A percentile compares a stretch with the other conserved stretches of the same genome.
Conservation (phyloP, 306 rosid genomes). For the Delonix regia region DNA sequence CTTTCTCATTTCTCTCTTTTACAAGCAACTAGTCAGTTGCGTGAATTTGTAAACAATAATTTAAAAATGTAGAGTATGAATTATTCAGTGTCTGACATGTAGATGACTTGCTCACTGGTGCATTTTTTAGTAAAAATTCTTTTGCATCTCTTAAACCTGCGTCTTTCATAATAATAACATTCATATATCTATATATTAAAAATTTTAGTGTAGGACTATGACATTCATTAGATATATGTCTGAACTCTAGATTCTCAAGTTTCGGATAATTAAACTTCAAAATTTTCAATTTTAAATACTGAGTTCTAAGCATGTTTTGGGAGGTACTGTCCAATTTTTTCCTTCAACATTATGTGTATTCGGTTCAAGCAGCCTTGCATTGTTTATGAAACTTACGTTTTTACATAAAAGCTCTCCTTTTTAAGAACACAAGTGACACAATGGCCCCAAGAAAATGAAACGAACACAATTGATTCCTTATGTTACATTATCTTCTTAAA, state of each 20-base stretch:
- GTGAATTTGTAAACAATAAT: not conserved
- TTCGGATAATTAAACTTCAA: not conserved
- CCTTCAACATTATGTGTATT: not conserved
- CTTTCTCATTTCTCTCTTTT: not conserved
- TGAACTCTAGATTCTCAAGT: not conserved
- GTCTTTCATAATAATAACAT: not conserved
- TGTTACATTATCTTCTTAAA: constrained; percentile 36
- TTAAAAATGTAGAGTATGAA: not conserved
- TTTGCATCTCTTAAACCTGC: not conserved
- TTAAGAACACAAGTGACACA: constrained; percentile 2
- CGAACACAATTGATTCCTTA: not conserved
- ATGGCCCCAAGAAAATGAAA: not conserved
- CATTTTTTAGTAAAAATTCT: not conserved
- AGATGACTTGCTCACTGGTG: not conserved
- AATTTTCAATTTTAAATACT: not conserved
- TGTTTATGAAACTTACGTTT: not conserved
- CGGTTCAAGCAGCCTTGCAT: not conserved
- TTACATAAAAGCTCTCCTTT: no score
- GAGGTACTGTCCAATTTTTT: not conserved
- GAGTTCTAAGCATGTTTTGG: not conserved
- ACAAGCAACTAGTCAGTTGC: not conserved
- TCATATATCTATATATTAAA: no score
- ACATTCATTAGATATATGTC: no score
- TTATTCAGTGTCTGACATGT: not conserved
- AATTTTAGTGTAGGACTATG: not conserved